phyloP scores from a whole-genome alignment of 768 basidiomycete genomes.

The Tricholoma sp. region DNA sequence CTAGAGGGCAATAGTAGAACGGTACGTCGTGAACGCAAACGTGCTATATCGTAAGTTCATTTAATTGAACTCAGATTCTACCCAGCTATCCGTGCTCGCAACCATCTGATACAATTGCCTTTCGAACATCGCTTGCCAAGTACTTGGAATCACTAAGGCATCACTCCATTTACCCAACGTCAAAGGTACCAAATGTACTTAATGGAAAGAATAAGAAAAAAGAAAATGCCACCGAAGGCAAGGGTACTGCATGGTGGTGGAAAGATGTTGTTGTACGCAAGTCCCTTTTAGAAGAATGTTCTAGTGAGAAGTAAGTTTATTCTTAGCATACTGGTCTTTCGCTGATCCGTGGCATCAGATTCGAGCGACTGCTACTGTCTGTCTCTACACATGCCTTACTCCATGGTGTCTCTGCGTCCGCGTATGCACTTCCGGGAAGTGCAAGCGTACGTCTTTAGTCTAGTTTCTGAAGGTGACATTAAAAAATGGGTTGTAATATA shows the following conservation, averaged over 20 bases:
- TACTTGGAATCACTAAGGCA: constrained; percentile 46
- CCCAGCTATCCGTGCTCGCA: constrained; percentile 47
- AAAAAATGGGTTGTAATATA: constrained; percentile 5
- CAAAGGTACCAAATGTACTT: constrained; percentile 8
- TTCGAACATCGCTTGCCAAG: constrained; percentile 45
- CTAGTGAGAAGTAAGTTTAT: constrained; percentile 38
- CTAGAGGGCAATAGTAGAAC: constrained; percentile 32
- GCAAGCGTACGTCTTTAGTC: constrained; percentile 11
- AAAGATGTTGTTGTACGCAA: constrained; percentile 51
- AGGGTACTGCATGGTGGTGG: constrained; percentile 47
- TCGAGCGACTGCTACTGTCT: constrained; percentile 45
- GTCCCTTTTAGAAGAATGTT: constrained; percentile 51
- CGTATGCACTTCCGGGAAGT: constrained; percentile 7
- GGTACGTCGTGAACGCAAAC: constrained; percentile 11
- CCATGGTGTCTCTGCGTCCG: constrained; percentile 19
- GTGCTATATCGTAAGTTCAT: neutral
- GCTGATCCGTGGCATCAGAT: constrained; percentile 27
- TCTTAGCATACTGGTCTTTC: neutral
- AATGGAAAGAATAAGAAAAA: constrained; percentile 13
- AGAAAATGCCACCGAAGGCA: neutral
- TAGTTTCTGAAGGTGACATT: neutral
- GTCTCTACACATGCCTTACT: constrained; percentile 48
- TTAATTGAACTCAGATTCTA: constrained; percentile 30
- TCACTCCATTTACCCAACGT: constrained; percentile 27
- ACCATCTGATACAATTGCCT: constrained; percentile 48